Percentiles rank a stretch among this genome's conserved stretches.
Evolutionary conservation across 768 basidiomycete genomes (phyloP).

Genomic region (Pilatotrama ljubarskyi): DNA sequence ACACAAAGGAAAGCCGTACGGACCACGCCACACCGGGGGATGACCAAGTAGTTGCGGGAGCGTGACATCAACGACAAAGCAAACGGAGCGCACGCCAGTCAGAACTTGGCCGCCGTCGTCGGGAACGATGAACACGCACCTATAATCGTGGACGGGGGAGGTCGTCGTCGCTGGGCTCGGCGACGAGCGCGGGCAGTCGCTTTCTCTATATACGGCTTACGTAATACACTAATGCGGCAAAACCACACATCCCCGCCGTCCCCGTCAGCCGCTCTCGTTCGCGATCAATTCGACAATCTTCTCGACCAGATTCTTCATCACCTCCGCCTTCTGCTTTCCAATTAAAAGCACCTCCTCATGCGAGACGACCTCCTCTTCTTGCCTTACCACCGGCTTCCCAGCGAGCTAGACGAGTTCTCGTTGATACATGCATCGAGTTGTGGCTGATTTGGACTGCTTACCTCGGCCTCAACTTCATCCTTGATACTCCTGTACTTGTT

Average conservation of each 20-base stretch:
- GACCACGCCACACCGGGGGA: neutral
- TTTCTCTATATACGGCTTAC: slow-evolving; percentile 16
- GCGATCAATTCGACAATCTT: slow-evolving; percentile 49
- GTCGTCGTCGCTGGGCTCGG: slow-evolving; percentile 19
- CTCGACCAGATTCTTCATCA: slow-evolving; percentile 71
- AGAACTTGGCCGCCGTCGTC: neutral
- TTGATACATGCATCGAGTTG: neutral
- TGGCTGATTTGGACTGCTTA: slow-evolving; percentile 33
- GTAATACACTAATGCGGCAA: slow-evolving; percentile 17
- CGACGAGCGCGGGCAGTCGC: neutral
- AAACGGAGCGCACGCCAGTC: neutral
- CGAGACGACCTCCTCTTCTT: slow-evolving; percentile 53
- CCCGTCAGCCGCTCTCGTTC: slow-evolving; percentile 13
- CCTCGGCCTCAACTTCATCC: slow-evolving; percentile 79
- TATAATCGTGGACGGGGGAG: slow-evolving; percentile 5
- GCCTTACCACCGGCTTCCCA: slow-evolving; percentile 49
- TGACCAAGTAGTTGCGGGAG: neutral
- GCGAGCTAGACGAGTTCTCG: slow-evolving; percentile 47
- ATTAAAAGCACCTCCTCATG: slow-evolving; percentile 77
- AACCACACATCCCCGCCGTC: neutral
- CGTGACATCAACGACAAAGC: neutral
- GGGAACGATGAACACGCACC: slow-evolving; percentile 16
- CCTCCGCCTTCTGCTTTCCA: slow-evolving; percentile 66
- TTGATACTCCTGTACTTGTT: slow-evolving; percentile 64
- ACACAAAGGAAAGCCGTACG: slow-evolving; percentile 4